phyloP scores from a whole-genome alignment of 2,329 filamentous ascomycete species.

The Fusarium poae region DNA sequence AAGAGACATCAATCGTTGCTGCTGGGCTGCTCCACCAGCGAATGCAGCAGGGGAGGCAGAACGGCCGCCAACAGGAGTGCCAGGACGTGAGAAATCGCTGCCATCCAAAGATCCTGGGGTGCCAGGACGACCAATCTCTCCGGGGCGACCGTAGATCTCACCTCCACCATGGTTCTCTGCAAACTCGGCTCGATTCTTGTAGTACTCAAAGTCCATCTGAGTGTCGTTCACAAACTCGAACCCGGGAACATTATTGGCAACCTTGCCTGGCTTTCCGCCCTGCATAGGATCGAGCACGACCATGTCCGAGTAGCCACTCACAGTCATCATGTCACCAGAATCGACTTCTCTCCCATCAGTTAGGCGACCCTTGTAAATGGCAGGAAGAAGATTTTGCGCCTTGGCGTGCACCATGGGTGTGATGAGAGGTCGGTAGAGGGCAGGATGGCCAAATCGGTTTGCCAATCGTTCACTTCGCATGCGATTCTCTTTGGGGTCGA shows the following conservation, averaged over 20 bases:
- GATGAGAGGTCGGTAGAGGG: conserved; percentile 87
- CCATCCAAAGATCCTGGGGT: conserved; percentile 69
- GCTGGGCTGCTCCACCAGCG: conserved; percentile 46
- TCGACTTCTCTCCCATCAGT: conserved; percentile 73
- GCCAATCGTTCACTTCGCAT: conserved; percentile 76
- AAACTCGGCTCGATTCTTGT: conserved; percentile 91
- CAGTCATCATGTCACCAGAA: conserved; percentile 67
- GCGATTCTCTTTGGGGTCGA: conserved; percentile 64
- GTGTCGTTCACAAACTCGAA: conserved; percentile 92
- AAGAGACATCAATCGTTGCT: conserved; percentile 48
- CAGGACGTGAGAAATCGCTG: conserved; percentile 63
- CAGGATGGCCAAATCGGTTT: conserved; percentile 89
- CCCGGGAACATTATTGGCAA: conserved; percentile 67
- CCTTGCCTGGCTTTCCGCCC: conserved; percentile 62
- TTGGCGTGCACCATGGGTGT: conserved; percentile 96
- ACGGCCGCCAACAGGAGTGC: conserved; percentile 58
- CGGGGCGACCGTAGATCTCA: conserved; percentile 70
- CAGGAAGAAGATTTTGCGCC: conserved; percentile 86
- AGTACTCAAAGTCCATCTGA: conserved; percentile 90
- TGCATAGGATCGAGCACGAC: conserved; percentile 86
- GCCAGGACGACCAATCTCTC: conserved; percentile 71
- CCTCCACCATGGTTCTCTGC: conserved; percentile 87
- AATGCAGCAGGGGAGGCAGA: conserved; percentile 51
- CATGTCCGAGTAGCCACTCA: conserved; percentile 84
- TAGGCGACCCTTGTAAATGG: conserved; percentile 86